Percentiles rank a stretch among this genome's conserved stretches.
These are phyloP conservation scores for Monosporascus sp. DNA, from an alignment of 2,329 filamentous ascomycete genomes.

Conservation along the genomic window DNA sequence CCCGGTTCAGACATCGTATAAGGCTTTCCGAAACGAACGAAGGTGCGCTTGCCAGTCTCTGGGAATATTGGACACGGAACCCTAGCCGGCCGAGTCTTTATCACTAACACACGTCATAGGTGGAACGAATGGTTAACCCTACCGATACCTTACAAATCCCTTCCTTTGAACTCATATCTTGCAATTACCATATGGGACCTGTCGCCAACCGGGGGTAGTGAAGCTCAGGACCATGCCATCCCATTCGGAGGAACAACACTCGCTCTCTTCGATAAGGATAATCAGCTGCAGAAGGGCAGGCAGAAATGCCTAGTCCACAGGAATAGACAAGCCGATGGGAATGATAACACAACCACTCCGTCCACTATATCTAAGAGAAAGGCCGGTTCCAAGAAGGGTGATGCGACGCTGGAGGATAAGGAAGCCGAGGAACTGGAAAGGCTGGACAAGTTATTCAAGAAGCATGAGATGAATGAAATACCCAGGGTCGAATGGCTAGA, in stretches of 20 bases:
- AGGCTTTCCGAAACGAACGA: conserved; percentile 73
- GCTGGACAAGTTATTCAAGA: conserved; percentile 86
- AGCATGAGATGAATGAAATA: conserved; percentile 97
- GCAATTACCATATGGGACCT: conserved; percentile 95
- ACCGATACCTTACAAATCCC: conserved; percentile 75
- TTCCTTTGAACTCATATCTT: conserved; percentile 76
- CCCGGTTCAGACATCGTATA: conserved; percentile 88
- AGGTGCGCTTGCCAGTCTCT: conserved; percentile 35
- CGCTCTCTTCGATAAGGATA: conserved; percentile 85
- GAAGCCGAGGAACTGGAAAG: conserved; percentile 82
- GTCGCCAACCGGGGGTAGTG: conserved; percentile 68
- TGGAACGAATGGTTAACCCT: conserved; percentile 98
- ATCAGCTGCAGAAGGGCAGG: conserved; percentile 82
- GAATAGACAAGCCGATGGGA: conserved; percentile 77
- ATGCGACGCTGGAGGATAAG: conserved; percentile 53
- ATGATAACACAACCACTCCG: conserved; percentile 74
- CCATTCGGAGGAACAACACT: conserved; percentile 95
- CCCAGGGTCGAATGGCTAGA: conserved; percentile 92
- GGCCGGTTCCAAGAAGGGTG: conserved; percentile 44
- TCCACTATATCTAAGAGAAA: conserved; percentile 54
- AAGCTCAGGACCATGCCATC: conserved; percentile 69
- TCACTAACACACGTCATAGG: conserved; percentile 32
- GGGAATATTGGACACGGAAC: neutral
- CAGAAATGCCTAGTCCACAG: conserved; percentile 88
- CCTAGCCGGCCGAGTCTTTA: neutral